A percentile compares a stretch with the other conserved stretches of the same genome.
These are phyloP conservation scores for Aureobasidium sp. DNA, from an alignment of 2,329 filamentous ascomycete genomes.

Conservation along the genomic window DNA sequence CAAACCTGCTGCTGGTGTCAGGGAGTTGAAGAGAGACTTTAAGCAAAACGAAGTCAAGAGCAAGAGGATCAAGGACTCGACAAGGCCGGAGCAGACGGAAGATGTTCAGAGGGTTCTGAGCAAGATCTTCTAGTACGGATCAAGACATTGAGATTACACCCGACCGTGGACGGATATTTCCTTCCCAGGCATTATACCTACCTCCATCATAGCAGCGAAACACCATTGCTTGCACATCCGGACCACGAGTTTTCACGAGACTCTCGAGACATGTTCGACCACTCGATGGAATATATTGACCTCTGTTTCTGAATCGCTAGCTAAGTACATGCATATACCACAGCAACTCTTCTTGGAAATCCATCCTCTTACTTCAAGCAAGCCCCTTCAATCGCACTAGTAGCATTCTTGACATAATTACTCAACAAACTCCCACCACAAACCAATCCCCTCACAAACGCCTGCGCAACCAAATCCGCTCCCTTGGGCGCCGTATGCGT, in stretches of 20 bases:
- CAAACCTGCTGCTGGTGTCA: constrained; percentile 20
- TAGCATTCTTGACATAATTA: constrained; percentile 14
- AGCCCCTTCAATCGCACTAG: constrained; percentile 1
- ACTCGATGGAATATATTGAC: no score
- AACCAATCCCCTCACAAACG: constrained; percentile 46
- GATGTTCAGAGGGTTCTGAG: constrained; percentile 53
- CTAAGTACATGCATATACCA: no score
- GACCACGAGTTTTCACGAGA: no score
- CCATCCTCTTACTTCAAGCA: neutral
- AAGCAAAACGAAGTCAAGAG: constrained; percentile 55
- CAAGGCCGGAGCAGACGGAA: constrained; percentile 40
- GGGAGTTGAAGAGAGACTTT: constrained; percentile 36
- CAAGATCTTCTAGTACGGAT: constrained; percentile 50
- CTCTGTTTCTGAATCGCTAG: no score
- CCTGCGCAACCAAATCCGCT: constrained; percentile 48
- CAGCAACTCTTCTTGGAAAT: no score
- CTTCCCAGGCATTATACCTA: neutral
- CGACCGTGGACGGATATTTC: neutral
- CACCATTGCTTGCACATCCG: neutral
- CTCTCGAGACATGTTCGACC: no score
- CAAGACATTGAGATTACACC: neutral
- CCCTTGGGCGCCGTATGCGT: constrained; percentile 52
- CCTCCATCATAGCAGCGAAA: neutral
- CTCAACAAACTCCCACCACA: constrained; percentile 12
- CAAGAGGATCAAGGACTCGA: constrained; percentile 30